Evolutionary conservation across 2,329 filamentous ascomycete genomes (phyloP), one percentile per base, ranked within the genome.

Genomic region (Dactylonectria estremocensis): DNA sequence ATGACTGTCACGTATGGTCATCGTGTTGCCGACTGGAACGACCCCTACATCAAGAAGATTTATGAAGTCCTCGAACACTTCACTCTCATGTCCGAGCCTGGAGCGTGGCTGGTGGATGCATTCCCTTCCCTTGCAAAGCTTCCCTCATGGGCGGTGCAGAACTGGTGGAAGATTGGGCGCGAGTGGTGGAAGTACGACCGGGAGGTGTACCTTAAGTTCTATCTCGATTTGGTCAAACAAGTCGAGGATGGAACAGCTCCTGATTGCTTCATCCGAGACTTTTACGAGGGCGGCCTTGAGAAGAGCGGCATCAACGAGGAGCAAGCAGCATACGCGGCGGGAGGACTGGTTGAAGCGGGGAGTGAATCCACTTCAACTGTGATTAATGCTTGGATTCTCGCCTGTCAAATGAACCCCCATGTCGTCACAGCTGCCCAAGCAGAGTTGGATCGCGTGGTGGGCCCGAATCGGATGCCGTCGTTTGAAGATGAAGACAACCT

Each of bases 331-430:
- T 69, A 67, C 24, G 68, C 67, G 2, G 69, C 61, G 14, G 67
- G 71, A 18, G 64, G 69, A 2, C 31, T 76, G 35, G 61, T 74
- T 24, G 72, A 73, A 43, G 72, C 72, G 8, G 71, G 72, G 2
- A 68, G 68, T 18, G 74, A 75, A 18, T 69, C 73, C 3, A 76
- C 72, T 1, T 69, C 69, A 0, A 71, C 69, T 0, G 70, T 69
- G 2, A 66, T 87, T 7, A 74, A 80, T 28, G 79, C 77, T 4
- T 86, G 86, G 69, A 77, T 84, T 3, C 79, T 84, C 33, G 86
- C 85, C 13, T 86, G 87, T 83, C 69, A 77, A 3, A 75, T 83
- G 1, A 79, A 81, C 35, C 77, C 77, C 5, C 79, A 78, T 31
- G 81, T 84, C 0, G 55, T 64, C 40, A 63, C 48, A 5, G 66